phyloP scores from a whole-genome alignment of 805 yeast genomes.

The Cyberlindnera saturnus region DNA sequence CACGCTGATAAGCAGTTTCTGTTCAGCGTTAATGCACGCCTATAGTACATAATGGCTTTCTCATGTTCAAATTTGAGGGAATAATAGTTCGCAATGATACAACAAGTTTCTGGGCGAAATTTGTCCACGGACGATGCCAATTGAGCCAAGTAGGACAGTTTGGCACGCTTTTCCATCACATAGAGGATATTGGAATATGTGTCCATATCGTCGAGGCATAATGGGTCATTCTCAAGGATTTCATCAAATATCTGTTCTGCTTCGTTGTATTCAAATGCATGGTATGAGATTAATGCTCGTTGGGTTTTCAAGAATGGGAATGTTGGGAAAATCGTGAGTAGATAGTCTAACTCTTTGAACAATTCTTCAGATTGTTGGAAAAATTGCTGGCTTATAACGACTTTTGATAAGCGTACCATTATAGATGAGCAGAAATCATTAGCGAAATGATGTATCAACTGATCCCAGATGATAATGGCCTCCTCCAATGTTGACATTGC shows the following conservation, averaged over 20 bases:
- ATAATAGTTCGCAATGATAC: conserved; percentile 89
- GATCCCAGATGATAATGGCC: conserved; percentile 30
- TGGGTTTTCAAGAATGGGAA: conserved; percentile 74
- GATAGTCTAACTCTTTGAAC: conserved; percentile 40
- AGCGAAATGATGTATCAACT: conserved; percentile 15
- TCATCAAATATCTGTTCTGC: conserved; percentile 79
- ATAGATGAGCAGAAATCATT: conserved; percentile 8
- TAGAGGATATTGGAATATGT: conserved; percentile 90
- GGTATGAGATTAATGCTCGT: conserved; percentile 75
- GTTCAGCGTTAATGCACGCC: conserved; percentile 79
- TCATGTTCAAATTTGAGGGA: conserved; percentile 91
- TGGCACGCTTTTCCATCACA: conserved; percentile 85
- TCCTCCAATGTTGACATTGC: conserved; percentile 60
- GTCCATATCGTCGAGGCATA: conserved; percentile 85
- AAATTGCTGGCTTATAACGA: conserved; percentile 54
- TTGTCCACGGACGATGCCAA: conserved; percentile 75
- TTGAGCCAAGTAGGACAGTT: conserved; percentile 82
- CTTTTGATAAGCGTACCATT: conserved; percentile 16
- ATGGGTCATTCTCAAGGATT: conserved; percentile 68
- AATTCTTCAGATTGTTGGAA: conserved; percentile 59
- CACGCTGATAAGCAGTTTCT: conserved; percentile 83
- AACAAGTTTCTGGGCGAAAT: conserved; percentile 90
- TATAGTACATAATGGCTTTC: conserved; percentile 87
- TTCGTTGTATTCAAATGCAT: conserved; percentile 75
- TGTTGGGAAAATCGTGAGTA: conserved; percentile 57